A percentile compares a stretch with the other conserved stretches of the same genome.
Evolutionary conservation across 139 green algal species (phyloP).

Genomic region (Chlorella vulgaris): DNA sequence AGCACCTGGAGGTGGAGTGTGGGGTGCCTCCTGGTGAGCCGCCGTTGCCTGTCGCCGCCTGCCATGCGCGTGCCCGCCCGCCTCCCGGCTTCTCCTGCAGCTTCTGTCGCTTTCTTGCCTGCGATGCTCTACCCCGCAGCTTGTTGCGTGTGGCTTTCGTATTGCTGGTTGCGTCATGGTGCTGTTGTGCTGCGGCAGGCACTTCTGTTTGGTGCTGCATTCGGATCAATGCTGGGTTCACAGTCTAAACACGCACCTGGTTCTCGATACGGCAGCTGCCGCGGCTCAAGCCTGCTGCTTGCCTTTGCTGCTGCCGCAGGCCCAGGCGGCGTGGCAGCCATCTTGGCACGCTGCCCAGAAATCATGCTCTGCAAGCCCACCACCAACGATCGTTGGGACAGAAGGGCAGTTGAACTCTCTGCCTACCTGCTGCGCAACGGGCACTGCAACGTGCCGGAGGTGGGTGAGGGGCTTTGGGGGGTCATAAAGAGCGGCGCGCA

Average conservation of each 20-base stretch:
- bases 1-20: slow-evolving; percentile 55
- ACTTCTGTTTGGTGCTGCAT: too few relatives aligned
- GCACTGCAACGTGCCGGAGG: slow-evolving; percentile 66
- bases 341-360: slow-evolving; percentile 48
- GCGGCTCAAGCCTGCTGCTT: not conserved
- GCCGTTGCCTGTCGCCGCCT: not conserved
- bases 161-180: too few relatives aligned
- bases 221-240: too few relatives aligned
- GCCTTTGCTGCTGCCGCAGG: slow-evolving; percentile 44
- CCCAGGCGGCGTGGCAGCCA: slow-evolving; percentile 46
- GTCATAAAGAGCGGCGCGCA: not conserved
- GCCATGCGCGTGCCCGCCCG: too few relatives aligned
- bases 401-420: slow-evolving; percentile 57
- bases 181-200: too few relatives aligned
- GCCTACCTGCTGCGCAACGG: slow-evolving; percentile 53
- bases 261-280: too few relatives aligned
- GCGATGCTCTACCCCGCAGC: too few relatives aligned
- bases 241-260: too few relatives aligned
- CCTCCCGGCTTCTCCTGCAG: too few relatives aligned
- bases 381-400: slow-evolving; percentile 64
- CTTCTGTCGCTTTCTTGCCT: too few relatives aligned
- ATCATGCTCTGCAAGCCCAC: slow-evolving; percentile 73
- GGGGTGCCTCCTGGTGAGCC: slow-evolving; percentile 39
- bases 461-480: slow-evolving; percentile 12
- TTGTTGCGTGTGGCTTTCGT: too few relatives aligned